Evolutionary conservation across 805 yeast genomes (phyloP).

Genomic region (Dipodascopsis uninucleata): DNA sequence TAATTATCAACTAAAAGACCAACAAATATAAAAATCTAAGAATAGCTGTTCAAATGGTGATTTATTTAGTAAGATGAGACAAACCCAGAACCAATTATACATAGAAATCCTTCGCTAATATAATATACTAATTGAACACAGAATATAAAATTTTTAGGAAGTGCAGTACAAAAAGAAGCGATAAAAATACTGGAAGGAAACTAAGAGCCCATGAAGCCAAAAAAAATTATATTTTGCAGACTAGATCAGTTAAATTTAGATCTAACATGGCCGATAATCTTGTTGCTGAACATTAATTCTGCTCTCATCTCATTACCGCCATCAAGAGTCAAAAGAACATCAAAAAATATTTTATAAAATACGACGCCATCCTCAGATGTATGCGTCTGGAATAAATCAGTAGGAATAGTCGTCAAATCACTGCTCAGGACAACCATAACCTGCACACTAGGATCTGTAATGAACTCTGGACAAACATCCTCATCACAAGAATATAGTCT

Average conservation of each 20-base stretch:
- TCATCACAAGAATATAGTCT: conserved; percentile 12
- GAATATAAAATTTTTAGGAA: too few species aligned
- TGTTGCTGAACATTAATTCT: conserved; percentile 10
- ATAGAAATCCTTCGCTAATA: too few species aligned
- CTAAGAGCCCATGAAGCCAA: too few species aligned
- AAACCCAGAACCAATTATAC: too few species aligned
- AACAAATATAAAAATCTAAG: too few species aligned
- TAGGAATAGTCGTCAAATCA: conserved; percentile 10
- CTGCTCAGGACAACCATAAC: conserved; percentile 9
- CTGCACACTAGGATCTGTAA: conserved; percentile 3
- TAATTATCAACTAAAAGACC: too few species aligned
- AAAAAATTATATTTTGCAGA: too few species aligned
- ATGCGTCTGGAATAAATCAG: conserved; percentile 1
- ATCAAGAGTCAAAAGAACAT: conserved; percentile 13
- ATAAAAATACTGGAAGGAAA: too few species aligned
- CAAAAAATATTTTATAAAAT: conserved; percentile 17
- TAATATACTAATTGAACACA: too few species aligned
- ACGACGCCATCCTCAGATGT: neutral
- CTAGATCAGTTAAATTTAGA: conserved; percentile 6
- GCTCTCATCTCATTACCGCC: conserved; percentile 25
- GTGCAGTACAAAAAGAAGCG: too few species aligned
- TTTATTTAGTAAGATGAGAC: too few species aligned
- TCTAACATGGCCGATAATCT: conserved; percentile 14
- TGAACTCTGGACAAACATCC: conserved; percentile 16
- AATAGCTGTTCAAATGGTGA: too few species aligned